Evolutionary conservation across 2,329 filamentous ascomycete species (phyloP), one percentile per base, ranked within the genome.

Genomic region (Coniochaeta ligniaria): DNA sequence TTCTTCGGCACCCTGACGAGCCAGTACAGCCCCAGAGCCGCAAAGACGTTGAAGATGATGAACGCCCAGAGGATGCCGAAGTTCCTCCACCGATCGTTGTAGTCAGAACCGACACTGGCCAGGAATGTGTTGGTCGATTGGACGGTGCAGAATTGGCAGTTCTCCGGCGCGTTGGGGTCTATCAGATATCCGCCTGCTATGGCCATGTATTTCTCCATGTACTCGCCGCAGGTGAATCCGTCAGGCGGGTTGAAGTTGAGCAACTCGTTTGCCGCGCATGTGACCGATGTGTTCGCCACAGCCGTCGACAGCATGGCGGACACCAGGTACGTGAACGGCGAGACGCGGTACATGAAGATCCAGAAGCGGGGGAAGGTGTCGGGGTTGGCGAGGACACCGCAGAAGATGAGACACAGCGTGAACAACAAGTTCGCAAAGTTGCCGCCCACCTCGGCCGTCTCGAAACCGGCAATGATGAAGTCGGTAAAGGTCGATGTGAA

Each of bases 341-440:
- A 92, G 57, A 92, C 76, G 55, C 89, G 84, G 74, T 94, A 94
- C 87, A 92, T 90, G 78, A 92, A 92, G 66, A 88, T 86, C 89
- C 90, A 94, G 80, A 93, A 92, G 6, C 83, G 76, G 0, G 90
- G 89, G 36, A 94, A 81, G 2, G 75, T 72, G 2, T 75, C 73
- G 0, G 88, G 87, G 6, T 78, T 76, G 31, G 86, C 86, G 63
- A 96, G 82, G 57, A 95, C 88, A 80, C 88, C 81, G 68, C 87
- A 90, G 80, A 93, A 94, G 67, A 91, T 83, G 59, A 93, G 78
- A 62, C 82, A 86, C 60, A 94, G 78, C 38, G 83, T 86, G 76
- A 94, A 93, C 67, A 89, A 75, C 61, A 94, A 71, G 64, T 91
- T 90, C 67, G 89, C 89, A 63, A 95, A 78, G 73, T 92, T 91